Conservation (phyloP, 2,329 filamentous ascomycete species). For the Colletotrichum sp. region DNA sequence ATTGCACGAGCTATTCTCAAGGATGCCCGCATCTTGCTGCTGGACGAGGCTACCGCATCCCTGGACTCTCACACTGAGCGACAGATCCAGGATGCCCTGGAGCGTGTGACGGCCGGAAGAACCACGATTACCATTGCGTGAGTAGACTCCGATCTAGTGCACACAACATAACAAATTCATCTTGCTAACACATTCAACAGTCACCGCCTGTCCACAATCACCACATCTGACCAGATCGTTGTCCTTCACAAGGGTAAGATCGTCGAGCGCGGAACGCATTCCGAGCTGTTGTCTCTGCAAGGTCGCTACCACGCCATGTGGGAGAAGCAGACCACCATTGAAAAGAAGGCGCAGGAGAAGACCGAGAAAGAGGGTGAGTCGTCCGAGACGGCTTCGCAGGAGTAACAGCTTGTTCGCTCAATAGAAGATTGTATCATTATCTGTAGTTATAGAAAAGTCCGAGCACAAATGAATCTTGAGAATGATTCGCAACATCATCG, state of each 20-base stretch:
- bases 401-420: not conserved
- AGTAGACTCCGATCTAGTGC: slow-evolving; percentile 12
- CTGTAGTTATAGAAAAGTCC: not conserved
- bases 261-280: slow-evolving; percentile 54
- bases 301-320: slow-evolving; percentile 58
- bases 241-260: slow-evolving; percentile 57
- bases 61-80: slow-evolving; percentile 67
- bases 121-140: slow-evolving; percentile 59
- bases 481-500: not conserved
- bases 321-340: slow-evolving; percentile 51
- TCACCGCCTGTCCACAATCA: slow-evolving; percentile 63
- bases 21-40: slow-evolving; percentile 70
- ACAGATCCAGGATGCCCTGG: slow-evolving; percentile 59
- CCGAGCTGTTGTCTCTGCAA: slow-evolving; percentile 44
- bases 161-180: not conserved
- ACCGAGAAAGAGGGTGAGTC: slow-evolving; percentile 13
- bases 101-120: slow-evolving; percentile 48
- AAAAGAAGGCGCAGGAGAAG: slow-evolving; percentile 34
- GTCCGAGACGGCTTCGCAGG: slow-evolving; percentile 11
- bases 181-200: slow-evolving; percentile 26
- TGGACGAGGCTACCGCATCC: slow-evolving; percentile 75
- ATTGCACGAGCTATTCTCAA: slow-evolving; percentile 71
- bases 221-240: slow-evolving; percentile 57
- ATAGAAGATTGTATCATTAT: not conserved
- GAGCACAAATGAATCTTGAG: not conserved